Base-by-base conservation (phyloP, 306 rosid genomes). In the Sophora flavescens region DNA sequence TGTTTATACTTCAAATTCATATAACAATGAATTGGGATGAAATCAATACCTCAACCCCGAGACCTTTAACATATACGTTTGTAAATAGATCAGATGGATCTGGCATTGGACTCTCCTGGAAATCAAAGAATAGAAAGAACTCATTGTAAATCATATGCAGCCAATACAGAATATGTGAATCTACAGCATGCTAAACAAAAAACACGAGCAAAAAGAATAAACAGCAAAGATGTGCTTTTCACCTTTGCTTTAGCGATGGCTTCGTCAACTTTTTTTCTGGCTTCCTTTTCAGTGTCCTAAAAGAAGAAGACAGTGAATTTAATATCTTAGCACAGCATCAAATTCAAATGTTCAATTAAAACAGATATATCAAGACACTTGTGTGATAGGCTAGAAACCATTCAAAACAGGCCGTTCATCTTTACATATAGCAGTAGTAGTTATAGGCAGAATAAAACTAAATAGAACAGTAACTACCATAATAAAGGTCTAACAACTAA, bases 161-260 rank as follows among this genome's bases (percentile, higher is more conserved):
- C 17, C 26, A 44, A 42, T 44, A 63, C 39, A 66, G 10, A 56
- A 42, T 70, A 42, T 58, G 60, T 41, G 41, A 68, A 60, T 69
- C 36, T 12, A 50, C 16, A 22, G 47, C 13, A 51, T 60, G 41
- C 15, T 42, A 42, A 2, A 44, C 45, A 26, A n/a, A 9, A 13
- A 48, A 18, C 3, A 42, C 42, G 53, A 12, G 28, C 57, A 14
- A 50, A 33, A 39, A 41, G 36, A 54, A 48, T 57, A 58, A 51
- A 56, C 60, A 66, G 45, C 28, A 76, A 70, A 66, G 17, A 50
- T 41, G 11, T 39, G 76, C 41, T 73, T 68, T 83, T 66, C 82
- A 96, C 99, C 96, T 92, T 96, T 53, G 99, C 98, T 87, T 84
- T 78, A 28, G 97, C 98, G 69, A 96, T 92, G 60, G 98, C 97